These are phyloP conservation scores for Taphrina wiesneri DNA, from an alignment of 1,139 yeast species.

Conservation along the genomic window DNA sequence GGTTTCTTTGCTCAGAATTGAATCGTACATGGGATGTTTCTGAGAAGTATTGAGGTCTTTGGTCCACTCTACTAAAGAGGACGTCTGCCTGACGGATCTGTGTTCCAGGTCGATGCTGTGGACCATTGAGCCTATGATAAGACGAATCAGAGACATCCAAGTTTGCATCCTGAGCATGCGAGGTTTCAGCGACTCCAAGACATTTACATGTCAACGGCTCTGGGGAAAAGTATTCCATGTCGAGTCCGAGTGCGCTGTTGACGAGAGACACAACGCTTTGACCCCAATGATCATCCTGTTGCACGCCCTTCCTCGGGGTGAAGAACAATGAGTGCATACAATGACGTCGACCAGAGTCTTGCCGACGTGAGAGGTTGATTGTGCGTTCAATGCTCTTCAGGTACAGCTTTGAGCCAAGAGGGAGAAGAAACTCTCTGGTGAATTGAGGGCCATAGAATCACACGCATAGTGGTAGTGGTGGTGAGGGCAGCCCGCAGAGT, in stretches of 20 bases:
- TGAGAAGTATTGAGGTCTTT: too few relatives aligned
- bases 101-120: background rate
- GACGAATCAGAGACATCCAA: background rate
- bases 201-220: background rate
- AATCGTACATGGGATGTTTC: too few relatives aligned
- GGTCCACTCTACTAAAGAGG: too few relatives aligned
- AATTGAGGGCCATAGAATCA: too few relatives aligned
- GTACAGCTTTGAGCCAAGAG: too few relatives aligned
- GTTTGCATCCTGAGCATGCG: background rate
- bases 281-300: slow-evolving; percentile 5
- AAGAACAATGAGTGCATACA: background rate
- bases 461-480: too few relatives aligned
- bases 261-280: slow-evolving; percentile 1
- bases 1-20: too few relatives aligned
- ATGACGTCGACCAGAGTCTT: background rate
- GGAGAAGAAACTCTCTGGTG: too few relatives aligned
- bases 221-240: background rate
- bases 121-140: background rate
- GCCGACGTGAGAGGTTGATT: background rate
- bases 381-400: background rate
- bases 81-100: background rate
- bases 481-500: too few relatives aligned
- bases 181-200: background rate
- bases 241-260: background rate
- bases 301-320: background rate